These are phyloP conservation scores for Lachnellula cervina DNA, from an alignment of 2,329 filamentous ascomycete species.

Conservation along the genomic window DNA sequence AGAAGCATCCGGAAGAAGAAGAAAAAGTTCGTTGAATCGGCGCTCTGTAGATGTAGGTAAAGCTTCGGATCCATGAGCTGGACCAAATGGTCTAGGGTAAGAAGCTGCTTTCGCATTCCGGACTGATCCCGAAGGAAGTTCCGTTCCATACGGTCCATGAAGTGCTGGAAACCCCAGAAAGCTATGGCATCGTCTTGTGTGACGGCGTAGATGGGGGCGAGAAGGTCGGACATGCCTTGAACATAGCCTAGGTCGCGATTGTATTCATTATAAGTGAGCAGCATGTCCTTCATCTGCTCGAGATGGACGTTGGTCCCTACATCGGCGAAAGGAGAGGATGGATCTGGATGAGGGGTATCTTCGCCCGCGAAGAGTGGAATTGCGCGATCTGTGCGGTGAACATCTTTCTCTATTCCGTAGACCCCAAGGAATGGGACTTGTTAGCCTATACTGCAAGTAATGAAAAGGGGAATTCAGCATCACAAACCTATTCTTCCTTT, in stretches of 20 bases:
- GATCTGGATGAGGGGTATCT: slow-evolving; percentile 93
- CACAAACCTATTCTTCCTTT: slow-evolving; percentile 82
- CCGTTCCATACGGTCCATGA: slow-evolving; percentile 97
- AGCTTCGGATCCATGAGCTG: slow-evolving; percentile 95
- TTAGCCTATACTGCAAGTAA: slow-evolving; percentile 27
- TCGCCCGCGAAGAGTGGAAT: slow-evolving; percentile 95
- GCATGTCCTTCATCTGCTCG: slow-evolving; percentile 99
- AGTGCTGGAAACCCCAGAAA: slow-evolving; percentile 93
- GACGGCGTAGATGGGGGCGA: slow-evolving; percentile 93
- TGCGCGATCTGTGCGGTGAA: slow-evolving; percentile 91
- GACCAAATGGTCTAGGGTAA: slow-evolving; percentile 88
- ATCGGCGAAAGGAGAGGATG: slow-evolving; percentile 89
- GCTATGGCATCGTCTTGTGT: slow-evolving; percentile 96
- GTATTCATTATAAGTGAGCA: slow-evolving; percentile 97
- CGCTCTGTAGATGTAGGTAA: slow-evolving; percentile 81
- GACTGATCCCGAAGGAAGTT: slow-evolving; percentile 96
- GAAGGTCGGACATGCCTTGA: slow-evolving; percentile 95
- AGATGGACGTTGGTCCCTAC: slow-evolving; percentile 94
- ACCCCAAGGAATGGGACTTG: slow-evolving; percentile 49
- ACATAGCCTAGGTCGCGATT: slow-evolving; percentile 95
- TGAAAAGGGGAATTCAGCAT: slow-evolving; percentile 3
- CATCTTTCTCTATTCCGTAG: slow-evolving; percentile 77
- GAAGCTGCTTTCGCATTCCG: slow-evolving; percentile 88
- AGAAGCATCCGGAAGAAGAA: slow-evolving; percentile 99
- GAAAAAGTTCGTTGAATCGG: slow-evolving; percentile 98